Evolutionary conservation across 1,284 basidiomycete species (phyloP), one percentile per base, ranked within the genome.

Genomic region (Sphagnurus paluster): DNA sequence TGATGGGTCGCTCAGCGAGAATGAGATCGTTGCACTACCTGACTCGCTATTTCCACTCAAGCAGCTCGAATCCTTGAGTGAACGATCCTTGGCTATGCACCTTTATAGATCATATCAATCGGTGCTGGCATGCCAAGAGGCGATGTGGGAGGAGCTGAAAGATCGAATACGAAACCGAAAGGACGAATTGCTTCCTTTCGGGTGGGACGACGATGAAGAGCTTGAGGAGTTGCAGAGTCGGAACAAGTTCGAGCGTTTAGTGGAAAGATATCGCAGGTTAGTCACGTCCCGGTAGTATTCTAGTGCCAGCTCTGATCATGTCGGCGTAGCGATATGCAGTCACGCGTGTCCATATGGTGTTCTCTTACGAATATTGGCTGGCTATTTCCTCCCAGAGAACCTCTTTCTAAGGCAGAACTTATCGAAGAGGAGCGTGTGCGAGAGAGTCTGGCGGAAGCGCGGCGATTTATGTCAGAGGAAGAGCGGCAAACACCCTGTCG

Each of bases 71-170:
- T 60, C 61, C 16, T 61, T 85, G 48, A 80, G 70, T 45, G 79
- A 83, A 49, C 75, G 80, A 29, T 79, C 80, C 10, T 68, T 85
- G 29, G 83, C 81, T 4, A 83, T 88, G 81, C 84, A 87, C 49
- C 72, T 89, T 6, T 80, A 84, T 57, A 71, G 77, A 48, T 76
- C 81, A 21, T 84, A 80, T 46, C 76, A 79, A 53, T 63, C 70
- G 23, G 82, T 90, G n/a, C 61, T 87, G 9, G 81, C 80, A 8
- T 82, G 79, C 53, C 78, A 82, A 63, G 87, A 90, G 62, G 81
- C 84, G 30, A 87, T 90, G 83, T 90, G 86, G 85, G 86, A 87
- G 50, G 85, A 87, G 52, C 70, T 90, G 44, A 74, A 76, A 50
- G 79, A 80, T 53, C 71, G 77, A 44, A 72, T 84, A 59, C 69